Percentiles rank a stretch among this genome's conserved stretches.
These are phyloP conservation scores for Cryphonectria naterciae DNA, from an alignment of 2,329 filamentous ascomycete genomes.

Conservation along the genomic window DNA sequence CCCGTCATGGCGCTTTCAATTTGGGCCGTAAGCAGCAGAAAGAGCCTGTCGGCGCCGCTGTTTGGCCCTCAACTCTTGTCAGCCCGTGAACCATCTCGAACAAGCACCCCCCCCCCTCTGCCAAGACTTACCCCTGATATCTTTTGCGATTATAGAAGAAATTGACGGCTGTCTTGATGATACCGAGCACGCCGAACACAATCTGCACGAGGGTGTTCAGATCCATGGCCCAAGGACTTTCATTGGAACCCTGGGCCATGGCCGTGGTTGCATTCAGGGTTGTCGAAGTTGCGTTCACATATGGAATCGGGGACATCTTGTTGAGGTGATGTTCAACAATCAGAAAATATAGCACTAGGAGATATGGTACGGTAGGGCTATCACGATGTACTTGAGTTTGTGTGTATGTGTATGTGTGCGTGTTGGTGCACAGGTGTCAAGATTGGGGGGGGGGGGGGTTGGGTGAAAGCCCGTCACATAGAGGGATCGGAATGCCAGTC, in stretches of 20 bases:
- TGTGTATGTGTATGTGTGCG: neutral
- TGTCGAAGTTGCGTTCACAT: neutral
- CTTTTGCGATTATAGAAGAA: neutral
- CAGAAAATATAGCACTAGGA: neutral
- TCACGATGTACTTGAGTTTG: neutral
- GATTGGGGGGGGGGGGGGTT: neutral
- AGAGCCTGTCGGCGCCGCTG: neutral
- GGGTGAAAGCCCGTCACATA: neutral
- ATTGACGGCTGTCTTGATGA: neutral
- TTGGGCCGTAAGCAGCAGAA: neutral
- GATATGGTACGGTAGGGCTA: neutral
- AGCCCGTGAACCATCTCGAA: neutral
- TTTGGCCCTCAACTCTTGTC: neutral
- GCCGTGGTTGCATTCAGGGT: neutral
- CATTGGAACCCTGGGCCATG: neutral
- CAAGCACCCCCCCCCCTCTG: neutral
- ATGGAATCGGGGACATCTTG: neutral
- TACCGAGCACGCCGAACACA: constrained; percentile 11
- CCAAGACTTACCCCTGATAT: neutral
- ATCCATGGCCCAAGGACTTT: constrained; percentile 16
- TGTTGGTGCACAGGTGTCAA: neutral
- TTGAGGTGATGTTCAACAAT: no score
- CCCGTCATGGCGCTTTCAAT: neutral
- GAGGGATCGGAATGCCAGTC: neutral
- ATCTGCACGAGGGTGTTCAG: constrained; percentile 16